Evolutionary conservation across 306 rosid genomes (phyloP).

Genomic region (Arachis hypogaea): DNA sequence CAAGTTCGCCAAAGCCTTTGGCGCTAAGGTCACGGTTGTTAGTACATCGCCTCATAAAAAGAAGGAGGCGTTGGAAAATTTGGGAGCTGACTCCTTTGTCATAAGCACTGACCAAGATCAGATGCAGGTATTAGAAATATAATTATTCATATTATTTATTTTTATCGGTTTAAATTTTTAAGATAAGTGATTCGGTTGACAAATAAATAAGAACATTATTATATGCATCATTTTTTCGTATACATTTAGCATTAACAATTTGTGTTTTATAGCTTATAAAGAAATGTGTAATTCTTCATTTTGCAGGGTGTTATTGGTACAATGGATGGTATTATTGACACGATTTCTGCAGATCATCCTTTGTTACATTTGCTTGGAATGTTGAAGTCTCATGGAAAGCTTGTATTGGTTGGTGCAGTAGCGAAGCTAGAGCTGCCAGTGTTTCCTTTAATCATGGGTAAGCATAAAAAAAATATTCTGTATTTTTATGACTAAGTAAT

Average conservation of each 20-base stretch:
- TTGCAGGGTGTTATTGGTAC: not conserved
- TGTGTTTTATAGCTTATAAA: no score
- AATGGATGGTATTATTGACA: conserved; percentile 48
- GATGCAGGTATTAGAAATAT: conserved; percentile 19
- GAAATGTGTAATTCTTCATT: not conserved
- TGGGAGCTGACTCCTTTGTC: conserved; percentile 42
- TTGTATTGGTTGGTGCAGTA: conserved; percentile 35
- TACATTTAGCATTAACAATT: no score
- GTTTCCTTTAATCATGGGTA: conserved; percentile 31
- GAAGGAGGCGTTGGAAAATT: conserved; percentile 42
- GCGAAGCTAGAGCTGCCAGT: conserved; percentile 35
- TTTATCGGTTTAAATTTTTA: not conserved
- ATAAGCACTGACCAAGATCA: conserved; percentile 38
- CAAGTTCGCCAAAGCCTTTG: conserved; percentile 47
- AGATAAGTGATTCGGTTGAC: not conserved
- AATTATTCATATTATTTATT: not conserved
- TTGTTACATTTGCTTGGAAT: conserved; percentile 30
- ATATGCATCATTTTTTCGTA: no score
- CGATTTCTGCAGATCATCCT: conserved; percentile 37
- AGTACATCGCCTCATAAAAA: conserved; percentile 45
- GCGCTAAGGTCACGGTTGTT: conserved; percentile 44
- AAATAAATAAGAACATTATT: not conserved
- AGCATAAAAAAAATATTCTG: not conserved
- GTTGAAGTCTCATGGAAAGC: conserved; percentile 38
- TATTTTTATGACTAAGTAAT: not conserved